phyloP scores from a whole-genome alignment of 106 monocot species.

The Dendrobium chrysotoxum region DNA sequence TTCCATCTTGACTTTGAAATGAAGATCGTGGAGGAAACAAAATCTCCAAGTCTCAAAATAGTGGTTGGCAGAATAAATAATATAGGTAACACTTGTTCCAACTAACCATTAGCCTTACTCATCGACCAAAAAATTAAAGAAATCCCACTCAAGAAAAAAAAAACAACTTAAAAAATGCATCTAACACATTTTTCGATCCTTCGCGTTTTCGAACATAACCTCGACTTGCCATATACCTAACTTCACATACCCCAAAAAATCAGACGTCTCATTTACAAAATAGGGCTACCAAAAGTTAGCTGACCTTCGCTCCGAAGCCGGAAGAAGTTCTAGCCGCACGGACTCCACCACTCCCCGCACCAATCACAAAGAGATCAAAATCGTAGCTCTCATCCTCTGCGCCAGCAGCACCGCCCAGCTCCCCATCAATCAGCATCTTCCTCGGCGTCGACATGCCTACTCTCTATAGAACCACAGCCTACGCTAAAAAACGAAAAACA shows the following conservation, averaged over 20 bases:
- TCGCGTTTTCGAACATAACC: no score
- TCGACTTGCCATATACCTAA: no score
- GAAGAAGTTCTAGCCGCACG: slow-evolving; percentile 84
- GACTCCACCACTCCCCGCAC: slow-evolving; percentile 95
- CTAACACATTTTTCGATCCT: background rate
- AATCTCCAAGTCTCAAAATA: no score
- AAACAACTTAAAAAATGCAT: background rate
- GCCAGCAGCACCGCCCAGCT: slow-evolving; percentile 1
- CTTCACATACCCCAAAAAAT: no score
- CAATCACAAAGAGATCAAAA: slow-evolving; percentile 90
- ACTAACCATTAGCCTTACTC: background rate
- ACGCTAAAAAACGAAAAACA: background rate
- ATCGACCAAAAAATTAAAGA: background rate
- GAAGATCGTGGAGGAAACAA: no score
- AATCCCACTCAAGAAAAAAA: background rate
- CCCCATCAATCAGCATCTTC: slow-evolving; percentile 83
- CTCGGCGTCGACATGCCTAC: slow-evolving; percentile 45
- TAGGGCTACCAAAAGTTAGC: background rate
- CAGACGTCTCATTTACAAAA: background rate
- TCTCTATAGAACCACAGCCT: background rate
- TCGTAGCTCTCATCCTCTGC: slow-evolving; percentile 44
- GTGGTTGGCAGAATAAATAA: background rate
- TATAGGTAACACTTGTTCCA: background rate
- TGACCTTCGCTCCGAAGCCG: slow-evolving; percentile 82
- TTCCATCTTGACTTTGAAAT: no score